These are phyloP conservation scores for Betula pendula DNA, from an alignment of 306 rosid species.

Conservation along the genomic window DNA sequence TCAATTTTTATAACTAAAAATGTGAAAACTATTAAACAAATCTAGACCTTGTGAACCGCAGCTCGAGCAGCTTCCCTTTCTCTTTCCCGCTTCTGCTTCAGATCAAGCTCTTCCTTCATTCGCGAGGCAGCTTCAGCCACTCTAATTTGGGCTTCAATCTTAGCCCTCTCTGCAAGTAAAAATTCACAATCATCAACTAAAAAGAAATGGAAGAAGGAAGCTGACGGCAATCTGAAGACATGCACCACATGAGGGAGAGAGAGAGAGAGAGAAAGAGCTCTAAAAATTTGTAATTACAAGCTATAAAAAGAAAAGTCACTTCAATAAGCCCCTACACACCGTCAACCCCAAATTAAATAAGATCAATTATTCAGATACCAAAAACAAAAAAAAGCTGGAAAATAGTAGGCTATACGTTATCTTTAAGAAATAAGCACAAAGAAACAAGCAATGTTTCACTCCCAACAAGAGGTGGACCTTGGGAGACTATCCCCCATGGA, in stretches of 20 bases:
- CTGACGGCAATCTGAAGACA: neutral
- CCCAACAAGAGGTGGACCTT: no score
- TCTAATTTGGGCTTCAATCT: constrained; percentile 77
- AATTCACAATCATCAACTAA: neutral
- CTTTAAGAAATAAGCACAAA: neutral
- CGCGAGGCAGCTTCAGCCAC: constrained; percentile 66
- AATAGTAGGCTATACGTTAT: neutral
- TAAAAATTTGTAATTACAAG: neutral
- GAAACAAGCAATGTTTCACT: neutral
- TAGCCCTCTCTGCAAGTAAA: constrained; percentile 56
- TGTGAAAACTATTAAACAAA: neutral
- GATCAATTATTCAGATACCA: neutral
- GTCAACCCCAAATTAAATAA: constrained; percentile 10
- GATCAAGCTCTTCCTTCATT: constrained; percentile 51
- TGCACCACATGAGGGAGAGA: neutral
- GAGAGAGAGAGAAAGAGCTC: neutral
- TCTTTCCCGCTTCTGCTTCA: constrained; percentile 55
- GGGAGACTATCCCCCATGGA: no score
- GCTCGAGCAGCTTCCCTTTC: constrained; percentile 88
- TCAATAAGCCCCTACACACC: neutral
- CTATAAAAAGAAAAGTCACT: constrained; percentile 4
- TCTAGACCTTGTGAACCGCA: constrained; percentile 64
- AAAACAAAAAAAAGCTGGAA: neutral
- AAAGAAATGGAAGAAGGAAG: neutral
- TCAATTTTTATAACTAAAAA: no score